Evolutionary conservation across 2,329 filamentous ascomycete species (phyloP).

Genomic region (Ceratocystis harringtonii): DNA sequence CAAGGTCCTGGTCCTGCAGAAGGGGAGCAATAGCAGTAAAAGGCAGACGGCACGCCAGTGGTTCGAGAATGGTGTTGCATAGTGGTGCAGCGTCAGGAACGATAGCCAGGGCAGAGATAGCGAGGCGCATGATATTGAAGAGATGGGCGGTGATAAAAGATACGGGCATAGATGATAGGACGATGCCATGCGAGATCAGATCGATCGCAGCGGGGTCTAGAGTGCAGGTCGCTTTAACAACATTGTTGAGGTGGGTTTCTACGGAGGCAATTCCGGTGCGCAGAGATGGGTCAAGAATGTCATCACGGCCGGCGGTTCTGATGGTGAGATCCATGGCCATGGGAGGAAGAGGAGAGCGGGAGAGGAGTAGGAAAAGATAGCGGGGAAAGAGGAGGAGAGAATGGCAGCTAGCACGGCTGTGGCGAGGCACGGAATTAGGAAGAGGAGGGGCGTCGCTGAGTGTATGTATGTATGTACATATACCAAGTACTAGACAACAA

Average conservation of each 20-base stretch:
- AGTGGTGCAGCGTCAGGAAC: conserved; percentile 9
- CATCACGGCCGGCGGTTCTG: conserved; percentile 4
- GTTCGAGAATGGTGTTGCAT: conserved; percentile 5
- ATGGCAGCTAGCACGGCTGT: no score
- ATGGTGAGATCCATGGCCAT: conserved; percentile 5
- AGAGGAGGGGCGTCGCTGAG: no score
- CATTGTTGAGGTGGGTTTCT: conserved; percentile 9
- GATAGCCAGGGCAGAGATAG: conserved; percentile 7
- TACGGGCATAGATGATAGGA: neutral
- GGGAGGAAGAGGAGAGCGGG: neutral
- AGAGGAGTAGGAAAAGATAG: no score
- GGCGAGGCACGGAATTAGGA: no score
- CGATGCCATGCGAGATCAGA: neutral
- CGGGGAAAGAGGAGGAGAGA: no score
- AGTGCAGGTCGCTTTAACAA: neutral
- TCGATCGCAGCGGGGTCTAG: conserved; percentile 3
- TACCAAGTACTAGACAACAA: neutral
- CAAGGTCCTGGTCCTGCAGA: conserved; percentile 7
- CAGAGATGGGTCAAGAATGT: conserved; percentile 8
- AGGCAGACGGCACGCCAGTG: conserved; percentile 2
- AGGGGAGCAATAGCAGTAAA: conserved; percentile 9
- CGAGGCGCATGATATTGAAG: conserved; percentile 9
- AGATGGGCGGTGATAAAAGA: conserved; percentile 10
- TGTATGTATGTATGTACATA: no score
- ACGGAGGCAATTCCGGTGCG: conserved; percentile 12